Evolutionary conservation across 495 filamentous ascomycete species (phyloP).

Genomic region (Friedmanniomyces simplex): DNA sequence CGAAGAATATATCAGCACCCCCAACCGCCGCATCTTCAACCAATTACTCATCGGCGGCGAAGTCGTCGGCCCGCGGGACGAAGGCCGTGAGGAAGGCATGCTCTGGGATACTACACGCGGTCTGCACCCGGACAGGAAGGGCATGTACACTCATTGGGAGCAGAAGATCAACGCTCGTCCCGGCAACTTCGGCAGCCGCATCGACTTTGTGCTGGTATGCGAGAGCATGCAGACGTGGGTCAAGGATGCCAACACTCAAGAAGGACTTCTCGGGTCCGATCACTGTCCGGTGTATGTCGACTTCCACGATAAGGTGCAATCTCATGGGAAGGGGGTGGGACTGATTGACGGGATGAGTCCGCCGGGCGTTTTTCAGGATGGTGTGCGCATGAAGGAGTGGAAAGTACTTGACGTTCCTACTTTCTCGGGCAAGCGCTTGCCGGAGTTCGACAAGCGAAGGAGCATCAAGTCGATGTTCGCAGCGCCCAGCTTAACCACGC

Average conservation of each 20-base stretch:
- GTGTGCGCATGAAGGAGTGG: conserved; percentile 57
- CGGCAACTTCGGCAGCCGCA: conserved; percentile 80
- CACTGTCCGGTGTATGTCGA: conserved; percentile 87
- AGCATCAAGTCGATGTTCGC: conserved; percentile 91
- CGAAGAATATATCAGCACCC: conserved; percentile 61
- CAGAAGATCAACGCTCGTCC: conserved; percentile 77
- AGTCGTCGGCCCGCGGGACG: conserved; percentile 59
- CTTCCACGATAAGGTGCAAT: conserved; percentile 52
- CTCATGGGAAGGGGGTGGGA: conserved; percentile 41
- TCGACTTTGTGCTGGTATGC: conserved; percentile 87
- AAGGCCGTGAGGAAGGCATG: conserved; percentile 60
- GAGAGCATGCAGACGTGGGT: conserved; percentile 77
- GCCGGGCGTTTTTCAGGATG: conserved; percentile 59
- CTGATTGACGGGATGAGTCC: conserved; percentile 75
- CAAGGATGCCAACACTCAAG: conserved; percentile 80
- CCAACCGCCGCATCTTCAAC: conserved; percentile 75
- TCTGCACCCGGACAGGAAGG: conserved; percentile 65
- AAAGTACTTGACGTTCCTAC: conserved; percentile 54
- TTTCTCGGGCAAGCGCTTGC: conserved; percentile 70
- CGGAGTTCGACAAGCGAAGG: conserved; percentile 73
- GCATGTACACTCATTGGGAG: conserved; percentile 98
- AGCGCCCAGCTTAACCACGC: conserved; percentile 22
- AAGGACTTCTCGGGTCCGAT: conserved; percentile 90
- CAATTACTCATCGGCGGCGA: conserved; percentile 64
- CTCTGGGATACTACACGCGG: conserved; percentile 79